Conservation (phyloP, 1,284 basidiomycete genomes). For the Coriolopsis trogii region DNA sequence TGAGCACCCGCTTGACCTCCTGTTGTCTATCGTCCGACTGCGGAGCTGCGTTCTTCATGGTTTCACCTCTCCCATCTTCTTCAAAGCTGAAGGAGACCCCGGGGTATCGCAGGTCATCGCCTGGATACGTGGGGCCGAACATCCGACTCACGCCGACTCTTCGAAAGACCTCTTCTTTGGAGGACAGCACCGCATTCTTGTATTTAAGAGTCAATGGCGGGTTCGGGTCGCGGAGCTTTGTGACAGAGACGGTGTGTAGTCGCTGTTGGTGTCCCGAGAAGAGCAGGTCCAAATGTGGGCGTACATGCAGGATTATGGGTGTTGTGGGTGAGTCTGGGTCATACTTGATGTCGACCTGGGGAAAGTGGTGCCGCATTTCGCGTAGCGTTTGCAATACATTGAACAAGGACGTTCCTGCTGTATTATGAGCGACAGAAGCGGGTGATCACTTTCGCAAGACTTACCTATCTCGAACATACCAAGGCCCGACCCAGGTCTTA, state of each 20-base stretch:
- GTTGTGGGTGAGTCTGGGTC: conserved; percentile 77
- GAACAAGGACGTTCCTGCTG: conserved; percentile 82
- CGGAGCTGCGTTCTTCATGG: conserved; percentile 43
- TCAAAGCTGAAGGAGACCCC: conserved; percentile 83
- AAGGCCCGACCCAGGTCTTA: conserved; percentile 77
- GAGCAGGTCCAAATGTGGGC: conserved; percentile 77
- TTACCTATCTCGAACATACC: conserved; percentile 80
- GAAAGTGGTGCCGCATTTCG: conserved; percentile 65
- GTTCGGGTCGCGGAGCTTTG: conserved; percentile 61
- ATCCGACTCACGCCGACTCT: conserved; percentile 70
- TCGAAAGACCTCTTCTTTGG: conserved; percentile 57
- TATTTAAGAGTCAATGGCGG: conserved; percentile 73
- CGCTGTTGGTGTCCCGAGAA: conserved; percentile 80
- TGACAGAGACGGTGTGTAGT: conserved; percentile 73
- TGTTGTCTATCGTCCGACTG: conserved; percentile 63
- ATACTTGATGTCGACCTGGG: conserved; percentile 83
- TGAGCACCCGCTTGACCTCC: conserved; percentile 75
- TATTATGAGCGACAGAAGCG: no score
- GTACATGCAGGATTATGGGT: conserved; percentile 77
- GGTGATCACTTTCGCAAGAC: no score
- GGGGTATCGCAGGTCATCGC: conserved; percentile 78
- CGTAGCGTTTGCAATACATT: no score
- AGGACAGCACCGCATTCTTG: conserved; percentile 66
- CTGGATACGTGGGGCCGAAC: conserved; percentile 86
- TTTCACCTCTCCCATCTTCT: conserved; percentile 60